Evolutionary conservation across 2,329 filamentous ascomycete species (phyloP).

Genomic region (Aspergillus arachidicola): DNA sequence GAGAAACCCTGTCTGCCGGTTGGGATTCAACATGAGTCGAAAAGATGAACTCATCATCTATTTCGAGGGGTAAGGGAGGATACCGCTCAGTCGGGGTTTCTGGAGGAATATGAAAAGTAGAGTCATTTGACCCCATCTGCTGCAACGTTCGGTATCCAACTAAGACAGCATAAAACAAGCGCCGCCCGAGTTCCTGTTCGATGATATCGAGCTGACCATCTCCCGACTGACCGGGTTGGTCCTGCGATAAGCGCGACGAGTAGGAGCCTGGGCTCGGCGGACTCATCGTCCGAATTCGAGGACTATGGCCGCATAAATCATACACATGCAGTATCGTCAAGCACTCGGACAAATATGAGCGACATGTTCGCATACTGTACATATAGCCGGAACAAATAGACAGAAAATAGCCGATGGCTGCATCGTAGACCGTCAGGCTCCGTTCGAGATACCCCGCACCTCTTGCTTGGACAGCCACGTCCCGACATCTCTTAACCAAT

Average conservation of each 20-base stretch:
- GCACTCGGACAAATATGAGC: conserved; percentile 48
- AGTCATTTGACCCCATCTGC: conserved; percentile 72
- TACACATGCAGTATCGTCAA: conserved; percentile 46
- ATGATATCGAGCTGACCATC: conserved; percentile 36
- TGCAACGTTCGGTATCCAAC: conserved; percentile 76
- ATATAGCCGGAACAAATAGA: conserved; percentile 45
- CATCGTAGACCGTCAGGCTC: conserved; percentile 46
- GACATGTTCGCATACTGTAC: conserved; percentile 42
- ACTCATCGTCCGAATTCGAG: conserved; percentile 15
- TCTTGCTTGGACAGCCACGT: conserved; percentile 47
- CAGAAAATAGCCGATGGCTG: conserved; percentile 48
- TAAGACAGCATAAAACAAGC: conserved; percentile 81
- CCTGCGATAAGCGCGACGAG: conserved; percentile 25
- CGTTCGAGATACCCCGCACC: conserved; percentile 49
- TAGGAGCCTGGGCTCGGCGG: conserved; percentile 27
- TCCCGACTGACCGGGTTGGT: conserved; percentile 21
- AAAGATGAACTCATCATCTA: conserved; percentile 82
- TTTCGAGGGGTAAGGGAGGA: conserved; percentile 76
- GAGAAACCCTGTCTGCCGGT: conserved; percentile 67
- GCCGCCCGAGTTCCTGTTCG: conserved; percentile 54
- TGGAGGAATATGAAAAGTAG: conserved; percentile 74
- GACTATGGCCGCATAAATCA: conserved; percentile 36
- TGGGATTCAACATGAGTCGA: conserved; percentile 71
- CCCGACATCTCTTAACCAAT: conserved; percentile 47
- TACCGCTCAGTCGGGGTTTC: conserved; percentile 75